Evolutionary conservation across 257 asterid genomes (phyloP).

Genomic region (Solanum lycopersicoides): DNA sequence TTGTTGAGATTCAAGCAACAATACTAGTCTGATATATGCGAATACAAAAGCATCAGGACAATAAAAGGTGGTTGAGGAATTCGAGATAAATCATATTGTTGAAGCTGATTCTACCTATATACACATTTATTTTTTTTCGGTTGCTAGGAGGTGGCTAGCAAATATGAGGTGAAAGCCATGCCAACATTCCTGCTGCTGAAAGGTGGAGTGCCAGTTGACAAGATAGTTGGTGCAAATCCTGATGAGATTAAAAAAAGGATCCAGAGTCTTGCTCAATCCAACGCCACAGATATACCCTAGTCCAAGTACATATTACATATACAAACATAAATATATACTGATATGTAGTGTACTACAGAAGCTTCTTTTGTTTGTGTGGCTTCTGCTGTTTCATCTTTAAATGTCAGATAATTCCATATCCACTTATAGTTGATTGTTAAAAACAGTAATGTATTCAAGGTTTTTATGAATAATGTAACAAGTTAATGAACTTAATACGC

Average conservation of each 20-base stretch:
- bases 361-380: not conserved
- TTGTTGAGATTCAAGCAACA: not conserved
- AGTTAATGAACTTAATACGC: not conserved
- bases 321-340: not conserved
- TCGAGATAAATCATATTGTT: not conserved
- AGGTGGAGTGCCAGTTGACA: constrained; percentile 22
- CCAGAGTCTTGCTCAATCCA: not conserved
- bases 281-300: not conserved
- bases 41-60: not conserved
- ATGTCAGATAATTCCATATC: not conserved
- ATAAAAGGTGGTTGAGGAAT: not conserved
- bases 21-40: not conserved
- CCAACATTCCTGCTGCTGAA: constrained; percentile 32
- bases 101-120: not conserved
- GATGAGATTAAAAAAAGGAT: constrained; percentile 25
- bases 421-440: not conserved
- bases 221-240: constrained; percentile 32
- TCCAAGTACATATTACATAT: not conserved
- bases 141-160: constrained; percentile 25
- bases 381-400: not conserved
- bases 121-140: not conserved
- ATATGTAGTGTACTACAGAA: not conserved
- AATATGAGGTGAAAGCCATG: constrained; percentile 34
- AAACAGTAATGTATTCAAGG: not conserved
- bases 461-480: not conserved